Evolutionary conservation across 305 asterid species (phyloP), one percentile per base, ranked within the genome.

Genomic region (Solanum aculeatissimum): DNA sequence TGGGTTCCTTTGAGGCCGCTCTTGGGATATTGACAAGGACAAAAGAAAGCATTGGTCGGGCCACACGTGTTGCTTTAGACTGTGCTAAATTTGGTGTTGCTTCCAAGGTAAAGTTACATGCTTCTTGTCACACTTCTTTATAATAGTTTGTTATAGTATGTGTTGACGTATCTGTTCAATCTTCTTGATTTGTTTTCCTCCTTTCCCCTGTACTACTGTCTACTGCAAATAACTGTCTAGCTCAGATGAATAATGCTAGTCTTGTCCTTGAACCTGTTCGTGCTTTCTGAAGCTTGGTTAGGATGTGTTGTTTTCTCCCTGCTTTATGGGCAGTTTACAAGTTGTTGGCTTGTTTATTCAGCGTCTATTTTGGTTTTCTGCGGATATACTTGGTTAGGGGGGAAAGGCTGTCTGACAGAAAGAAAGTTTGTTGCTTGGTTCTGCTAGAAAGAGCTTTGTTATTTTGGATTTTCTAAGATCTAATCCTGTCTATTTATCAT

Each of bases 21-120:
- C 91, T 95, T 85, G 94, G 90, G 88, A 89, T 93, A 54, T 88
- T 95, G 86, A 93, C 97, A 6, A 90, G 99, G 93, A 93, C 97
- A 62, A 95, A 93, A 87, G 98, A 95, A 88, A 93, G 92, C 91
- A 95, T 95, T 68, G 93, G 92, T 68, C 91, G 96, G 70, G 98
- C 99, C n/a, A 95, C 99, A 25, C 94, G 94, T 84, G 80, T 91
- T 86, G 99, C 99, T 58, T 94, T 95, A 68, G 99, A 94, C 87
- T 94, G 96, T 90, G 97, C 97, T 57, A 94, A 95, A 85, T 84
- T 85, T 85, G 97, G 99, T 68, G 91, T 91, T 87, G 97, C 98
- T 83, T 87, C 94, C 82, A 92, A 93, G 98, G 99, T 95, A 92
- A 82, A 75, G 74, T 72, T 91, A 62, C 79, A 15, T 47, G 74